Base-by-base conservation (phyloP, 495 filamentous ascomycete species). In the Lindgomyces ingoldianus region DNA sequence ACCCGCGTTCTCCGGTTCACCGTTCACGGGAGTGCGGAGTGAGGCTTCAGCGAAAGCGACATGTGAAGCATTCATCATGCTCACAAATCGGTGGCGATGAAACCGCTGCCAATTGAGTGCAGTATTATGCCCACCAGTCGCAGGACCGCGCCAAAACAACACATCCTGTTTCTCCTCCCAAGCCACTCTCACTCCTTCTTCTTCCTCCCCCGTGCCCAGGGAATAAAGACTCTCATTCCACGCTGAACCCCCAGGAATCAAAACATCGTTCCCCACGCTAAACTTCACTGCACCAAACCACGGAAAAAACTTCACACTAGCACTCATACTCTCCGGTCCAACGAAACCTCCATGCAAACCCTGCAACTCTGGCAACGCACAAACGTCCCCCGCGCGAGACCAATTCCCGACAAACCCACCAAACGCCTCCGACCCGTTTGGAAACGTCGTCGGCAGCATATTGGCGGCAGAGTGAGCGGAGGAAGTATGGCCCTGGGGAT, bases 281-380 rank as follows among this genome's bases (percentile, higher is more conserved):
- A 91, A 79, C 73, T 94, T 93, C 70, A 83, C 88, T 52, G 88
- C 89, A 52, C 88, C 83, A 68, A 94, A 93, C 18, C 91, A 73
- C 0, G 90, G 90, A 27, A 91, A 78, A 29, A 91, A 75, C 30
- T 80, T 77, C 62, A 80, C 74, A 21, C 82, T 82, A 0, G 81
- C 79, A 2, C 78, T 70, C 60, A 87, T 78, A 25, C 78, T 82
- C 41, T 89, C 77, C 21, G 89, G 86, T 46, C 86, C 79, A 57
- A 87, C 84, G 42, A 93, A 84, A 51, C 87, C 85, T 39, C 90
- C 90, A 68, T 91, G 89, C 33, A 89, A 75, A 25, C 81, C 56
- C 70, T 74, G 76, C 4, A 78, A 48, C 26, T 72, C 45, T 22
- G 76, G 67, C 29, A 69, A 66, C 14, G 65, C 27, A 57, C 76